Evolutionary conservation across 768 basidiomycete genomes (phyloP).

Genomic region (Hirschioporus abietinus): DNA sequence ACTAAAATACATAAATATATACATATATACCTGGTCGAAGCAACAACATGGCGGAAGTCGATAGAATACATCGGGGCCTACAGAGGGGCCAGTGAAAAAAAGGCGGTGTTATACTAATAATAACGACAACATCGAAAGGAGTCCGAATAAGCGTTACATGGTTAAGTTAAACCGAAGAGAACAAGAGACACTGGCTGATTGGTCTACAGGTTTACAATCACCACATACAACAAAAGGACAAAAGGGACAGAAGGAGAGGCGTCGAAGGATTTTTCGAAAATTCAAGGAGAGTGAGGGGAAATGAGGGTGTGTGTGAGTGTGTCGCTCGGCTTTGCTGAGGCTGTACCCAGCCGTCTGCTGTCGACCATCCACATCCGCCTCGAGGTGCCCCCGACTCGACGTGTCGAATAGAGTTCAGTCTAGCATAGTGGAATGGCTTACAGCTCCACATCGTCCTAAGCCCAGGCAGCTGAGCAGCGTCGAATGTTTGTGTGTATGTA

Average conservation of each 20-base stretch:
- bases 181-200: background rate
- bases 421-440: background rate
- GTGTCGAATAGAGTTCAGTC: background rate
- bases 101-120: background rate
- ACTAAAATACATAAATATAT: background rate
- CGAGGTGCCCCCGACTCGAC: background rate
- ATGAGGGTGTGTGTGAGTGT: background rate
- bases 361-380: background rate
- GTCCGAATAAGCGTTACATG: background rate
- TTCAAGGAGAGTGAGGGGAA: background rate
- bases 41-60: background rate
- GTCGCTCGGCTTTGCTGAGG: constrained; percentile 1
- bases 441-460: background rate
- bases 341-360: background rate
- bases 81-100: background rate
- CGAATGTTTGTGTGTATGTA: background rate
- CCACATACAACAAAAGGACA: background rate
- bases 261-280: background rate
- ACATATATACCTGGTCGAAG: background rate
- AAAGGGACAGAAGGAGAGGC: too few species aligned
- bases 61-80: background rate
- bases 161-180: background rate
- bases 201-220: background rate
- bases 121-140: background rate
- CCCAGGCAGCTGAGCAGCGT: too few species aligned